phyloP scores from a whole-genome alignment of 495 filamentous ascomycete species.

The Arthonia radiata region DNA sequence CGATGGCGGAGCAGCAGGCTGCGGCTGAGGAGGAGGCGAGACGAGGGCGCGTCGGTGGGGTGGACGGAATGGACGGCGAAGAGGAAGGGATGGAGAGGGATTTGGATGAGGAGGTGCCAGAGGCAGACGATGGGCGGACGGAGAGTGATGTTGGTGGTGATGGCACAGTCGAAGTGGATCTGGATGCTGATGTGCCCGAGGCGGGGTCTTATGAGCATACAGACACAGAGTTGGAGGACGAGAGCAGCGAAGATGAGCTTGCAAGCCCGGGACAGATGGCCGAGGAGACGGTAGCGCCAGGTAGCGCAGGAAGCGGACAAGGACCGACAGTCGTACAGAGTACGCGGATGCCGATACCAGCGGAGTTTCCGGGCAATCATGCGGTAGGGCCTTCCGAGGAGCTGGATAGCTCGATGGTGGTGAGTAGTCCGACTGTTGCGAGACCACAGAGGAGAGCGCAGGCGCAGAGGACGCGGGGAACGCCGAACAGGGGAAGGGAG shows the following conservation, averaged over 20 bases:
- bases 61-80: conserved; percentile 6
- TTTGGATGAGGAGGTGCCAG: conserved; percentile 18
- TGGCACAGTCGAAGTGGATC: conserved; percentile 20
- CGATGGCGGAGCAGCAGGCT: conserved; percentile 34
- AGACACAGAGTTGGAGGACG: conserved; percentile 51
- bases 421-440: no score
- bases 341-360: no score
- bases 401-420: no score
- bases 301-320: no score
- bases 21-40: conserved; percentile 23
- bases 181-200: conserved; percentile 44
- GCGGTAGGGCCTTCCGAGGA: no score
- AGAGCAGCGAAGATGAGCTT: conserved; percentile 20
- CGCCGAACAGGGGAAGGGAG: no score
- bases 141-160: conserved; percentile 1
- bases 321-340: no score
- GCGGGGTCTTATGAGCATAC: conserved; percentile 56
- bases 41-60: conserved; percentile 11
- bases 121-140: neutral
- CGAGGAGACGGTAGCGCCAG: no score
- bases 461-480: no score
- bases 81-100: conserved; percentile 16
- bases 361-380: no score
- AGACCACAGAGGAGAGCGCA: no score
- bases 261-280: no score